Base-by-base conservation (phyloP, 2,329 filamentous ascomycete genomes). In the Cordyceps farinosa region DNA sequence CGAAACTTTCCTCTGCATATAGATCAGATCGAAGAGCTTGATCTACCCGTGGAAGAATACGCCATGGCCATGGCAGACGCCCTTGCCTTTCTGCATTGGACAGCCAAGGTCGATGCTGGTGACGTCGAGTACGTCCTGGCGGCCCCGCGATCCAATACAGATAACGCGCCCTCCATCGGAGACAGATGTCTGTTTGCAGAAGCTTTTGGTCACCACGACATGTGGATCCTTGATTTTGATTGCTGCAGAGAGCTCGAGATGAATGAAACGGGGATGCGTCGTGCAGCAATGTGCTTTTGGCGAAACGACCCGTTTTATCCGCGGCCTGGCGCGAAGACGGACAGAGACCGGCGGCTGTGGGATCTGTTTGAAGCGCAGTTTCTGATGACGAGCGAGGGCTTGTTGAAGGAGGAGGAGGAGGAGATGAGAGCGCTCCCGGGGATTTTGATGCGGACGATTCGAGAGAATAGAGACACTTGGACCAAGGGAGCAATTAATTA, bases 71-170 rank as follows among this genome's bases (percentile, higher is more conserved):
- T 86, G 76, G 84, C 79, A 0, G 75, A 81, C 4, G 74, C 78
- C 0, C 74, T 86, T 0, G 82, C 83, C 0, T 72, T 80, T 3
- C 71, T 86, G 57, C 78, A 83, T 64, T 87, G 81, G 82, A 52
- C 67, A 1, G 78, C 74, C 0, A 65, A 71, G 11, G 68, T 84
- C 0, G 82, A 86, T 65, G 83, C 77, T 0, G 80, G 80, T 42
- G 83, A 84, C 52, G 75, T 87, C 2, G 82, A 87, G 55, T 86
- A 85, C 66, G 83, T 86, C 0, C 75, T 86, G 2, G 79, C 69
- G 8, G 67, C 65, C 1, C 56, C 65, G 27, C 65, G 69, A 60
- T 17, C 8, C n/a, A 65, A 65, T 10, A 36, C 13, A 3, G 57
- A 54, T 6, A 2, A 6, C 9, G 15, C 4, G 15, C n/a, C 40